Conservation (phyloP, 345 rosid species). For the Adansonia digitata region DNA sequence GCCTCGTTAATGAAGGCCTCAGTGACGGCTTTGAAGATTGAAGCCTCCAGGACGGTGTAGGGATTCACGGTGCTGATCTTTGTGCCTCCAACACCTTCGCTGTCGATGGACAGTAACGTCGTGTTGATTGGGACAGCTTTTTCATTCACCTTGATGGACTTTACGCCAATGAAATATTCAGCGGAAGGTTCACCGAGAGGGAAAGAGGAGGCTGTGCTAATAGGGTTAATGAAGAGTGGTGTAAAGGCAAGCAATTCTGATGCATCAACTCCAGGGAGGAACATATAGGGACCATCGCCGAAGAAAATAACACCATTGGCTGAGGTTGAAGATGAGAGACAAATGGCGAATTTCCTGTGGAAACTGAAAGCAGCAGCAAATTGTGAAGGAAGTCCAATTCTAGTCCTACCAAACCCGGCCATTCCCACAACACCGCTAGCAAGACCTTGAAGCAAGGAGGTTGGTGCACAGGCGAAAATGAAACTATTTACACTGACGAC, state of each 20-base stretch:
- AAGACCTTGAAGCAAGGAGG: conserved; percentile 39
- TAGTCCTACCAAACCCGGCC: conserved; percentile 59
- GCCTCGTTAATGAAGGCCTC: conserved; percentile 34
- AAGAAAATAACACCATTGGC: conserved; percentile 47
- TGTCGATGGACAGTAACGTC: conserved; percentile 34
- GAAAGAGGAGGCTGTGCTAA: conserved; percentile 43
- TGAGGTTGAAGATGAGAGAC: conserved; percentile 39
- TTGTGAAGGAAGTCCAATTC: conserved; percentile 43
- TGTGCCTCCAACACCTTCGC: conserved; percentile 54
- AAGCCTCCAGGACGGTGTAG: conserved; percentile 51
- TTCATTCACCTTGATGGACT: conserved; percentile 33
- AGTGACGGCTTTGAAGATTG: conserved; percentile 44
- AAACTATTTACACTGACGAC: conserved; percentile 32
- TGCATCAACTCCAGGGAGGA: conserved; percentile 47
- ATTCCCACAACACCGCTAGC: conserved; percentile 46
- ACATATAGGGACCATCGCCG: conserved; percentile 49
- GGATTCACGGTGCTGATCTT: conserved; percentile 73
- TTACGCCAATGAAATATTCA: conserved; percentile 65
- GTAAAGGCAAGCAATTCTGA: conserved; percentile 44
- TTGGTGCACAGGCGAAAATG: conserved; percentile 39
- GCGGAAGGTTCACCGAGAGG: conserved; percentile 43
- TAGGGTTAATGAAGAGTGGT: conserved; percentile 47
- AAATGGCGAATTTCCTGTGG: conserved; percentile 50
- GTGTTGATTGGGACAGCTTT: conserved; percentile 35
- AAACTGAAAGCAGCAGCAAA: conserved; percentile 57